Percentiles rank a stretch among this genome's conserved stretches.
Evolutionary conservation across 2,329 filamentous ascomycete genomes (phyloP).

Genomic region (Diaporthe ampelina): DNA sequence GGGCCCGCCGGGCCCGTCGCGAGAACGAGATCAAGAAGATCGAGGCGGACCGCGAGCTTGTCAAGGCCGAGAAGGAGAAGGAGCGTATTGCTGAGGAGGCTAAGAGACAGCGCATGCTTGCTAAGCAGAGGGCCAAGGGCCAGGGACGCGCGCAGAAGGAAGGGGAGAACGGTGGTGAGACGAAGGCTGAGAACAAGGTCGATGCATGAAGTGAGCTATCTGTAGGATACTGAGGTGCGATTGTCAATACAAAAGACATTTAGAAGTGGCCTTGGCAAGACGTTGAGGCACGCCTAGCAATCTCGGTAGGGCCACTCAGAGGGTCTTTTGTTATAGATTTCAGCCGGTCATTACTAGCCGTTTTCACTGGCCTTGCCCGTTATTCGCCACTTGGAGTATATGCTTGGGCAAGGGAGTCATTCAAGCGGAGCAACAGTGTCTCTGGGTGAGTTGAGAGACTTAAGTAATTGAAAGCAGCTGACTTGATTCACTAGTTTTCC

Average conservation of each 20-base stretch:
- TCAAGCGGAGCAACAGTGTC: background rate
- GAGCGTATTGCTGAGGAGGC: conserved; percentile 42
- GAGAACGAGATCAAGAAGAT: conserved; percentile 39
- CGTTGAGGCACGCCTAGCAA: background rate
- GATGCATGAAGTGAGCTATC: background rate
- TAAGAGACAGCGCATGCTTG: conserved; percentile 44
- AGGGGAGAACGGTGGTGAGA: conserved; percentile 18
- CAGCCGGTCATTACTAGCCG: background rate
- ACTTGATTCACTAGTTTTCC: background rate
- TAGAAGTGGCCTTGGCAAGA: background rate
- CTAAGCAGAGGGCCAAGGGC: conserved; percentile 43
- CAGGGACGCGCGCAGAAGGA: conserved; percentile 37
- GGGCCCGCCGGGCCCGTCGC: conserved; percentile 44
- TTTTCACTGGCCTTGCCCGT: too few relatives aligned
- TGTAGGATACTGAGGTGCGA: conserved; percentile 29
- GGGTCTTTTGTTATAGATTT: background rate
- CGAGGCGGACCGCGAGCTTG: conserved; percentile 45
- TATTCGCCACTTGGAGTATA: too few relatives aligned
- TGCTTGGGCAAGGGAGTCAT: too few relatives aligned
- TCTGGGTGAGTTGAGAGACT: too few relatives aligned
- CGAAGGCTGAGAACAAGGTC: conserved; percentile 7
- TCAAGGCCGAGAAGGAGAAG: conserved; percentile 45
- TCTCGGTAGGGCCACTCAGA: background rate
- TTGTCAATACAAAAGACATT: conserved; percentile 24
- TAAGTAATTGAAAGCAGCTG: background rate